A percentile compares a stretch with the other conserved stretches of the same genome.
Conservation (phyloP, 2,329 filamentous ascomycete species). For the Curvularia sp. region DNA sequence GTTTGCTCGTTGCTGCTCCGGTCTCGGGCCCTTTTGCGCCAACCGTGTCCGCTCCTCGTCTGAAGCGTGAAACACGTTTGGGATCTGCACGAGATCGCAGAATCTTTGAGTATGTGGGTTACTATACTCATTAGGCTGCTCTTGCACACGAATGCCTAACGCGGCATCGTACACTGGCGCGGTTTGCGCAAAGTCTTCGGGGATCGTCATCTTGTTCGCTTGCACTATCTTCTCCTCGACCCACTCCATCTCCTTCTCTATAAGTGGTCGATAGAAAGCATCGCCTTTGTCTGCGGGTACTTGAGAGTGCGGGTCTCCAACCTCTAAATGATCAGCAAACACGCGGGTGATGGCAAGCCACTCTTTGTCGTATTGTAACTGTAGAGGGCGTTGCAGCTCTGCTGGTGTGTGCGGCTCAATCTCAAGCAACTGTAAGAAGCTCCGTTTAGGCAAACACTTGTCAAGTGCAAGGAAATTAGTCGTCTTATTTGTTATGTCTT, state of each 20-base stretch:
- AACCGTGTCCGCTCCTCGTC: slow-evolving; percentile 66
- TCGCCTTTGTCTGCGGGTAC: slow-evolving; percentile 71
- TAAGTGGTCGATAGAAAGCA: slow-evolving; percentile 69
- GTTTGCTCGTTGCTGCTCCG: slow-evolving; percentile 36
- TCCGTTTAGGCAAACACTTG: slow-evolving; percentile 81
- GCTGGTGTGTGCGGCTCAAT: slow-evolving; percentile 34
- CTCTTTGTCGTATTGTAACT: slow-evolving; percentile 84
- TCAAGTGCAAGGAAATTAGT: slow-evolving; percentile 90
- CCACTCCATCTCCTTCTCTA: slow-evolving; percentile 78
- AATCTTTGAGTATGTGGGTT: slow-evolving; percentile 87
- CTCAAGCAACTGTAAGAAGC: slow-evolving; percentile 82
- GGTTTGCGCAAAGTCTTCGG: slow-evolving; percentile 77
- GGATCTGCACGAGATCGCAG: slow-evolving; percentile 77
- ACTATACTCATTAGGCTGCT: slow-evolving; percentile 80
- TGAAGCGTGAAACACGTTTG: slow-evolving; percentile 77
- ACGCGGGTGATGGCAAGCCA: slow-evolving; percentile 93
- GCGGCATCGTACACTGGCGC: slow-evolving; percentile 73
- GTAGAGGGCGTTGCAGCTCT: slow-evolving; percentile 58
- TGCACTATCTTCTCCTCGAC: slow-evolving; percentile 76
- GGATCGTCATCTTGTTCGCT: slow-evolving; percentile 69
- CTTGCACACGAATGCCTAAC: slow-evolving; percentile 63
- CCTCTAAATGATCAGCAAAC: slow-evolving; percentile 67
- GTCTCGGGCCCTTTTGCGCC: slow-evolving; percentile 42
- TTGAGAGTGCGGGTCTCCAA: slow-evolving; percentile 64
- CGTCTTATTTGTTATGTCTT: slow-evolving; percentile 75